These are phyloP conservation scores for Eucalyptus viminalis DNA, from an alignment of 345 rosid genomes.

Conservation along the genomic window DNA sequence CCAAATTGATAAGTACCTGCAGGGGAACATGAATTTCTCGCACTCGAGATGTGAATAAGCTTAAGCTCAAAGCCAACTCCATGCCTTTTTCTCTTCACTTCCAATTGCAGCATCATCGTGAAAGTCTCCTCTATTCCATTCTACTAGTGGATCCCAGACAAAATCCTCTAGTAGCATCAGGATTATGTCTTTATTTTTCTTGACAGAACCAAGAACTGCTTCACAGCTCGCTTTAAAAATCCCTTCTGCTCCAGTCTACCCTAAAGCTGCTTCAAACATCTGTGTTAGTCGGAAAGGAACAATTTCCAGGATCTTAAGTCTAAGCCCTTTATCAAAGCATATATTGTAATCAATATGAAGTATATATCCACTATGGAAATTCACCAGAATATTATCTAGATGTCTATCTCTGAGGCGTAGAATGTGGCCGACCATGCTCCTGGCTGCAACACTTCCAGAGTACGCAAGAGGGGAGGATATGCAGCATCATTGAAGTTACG, in stretches of 20 bases:
- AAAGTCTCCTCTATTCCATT: conserved; percentile 92
- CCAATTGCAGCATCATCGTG: conserved; percentile 95
- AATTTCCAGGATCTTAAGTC: conserved; percentile 82
- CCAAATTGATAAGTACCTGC: conserved; percentile 38
- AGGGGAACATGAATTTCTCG: conserved; percentile 88
- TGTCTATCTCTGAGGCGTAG: conserved; percentile 87
- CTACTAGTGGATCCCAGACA: conserved; percentile 92
- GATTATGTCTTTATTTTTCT: conserved; percentile 70
- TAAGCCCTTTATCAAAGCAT: conserved; percentile 89
- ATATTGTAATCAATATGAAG: conserved; percentile 90
- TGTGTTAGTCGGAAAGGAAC: conserved; percentile 90
- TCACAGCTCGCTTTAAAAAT: conserved; percentile 71
- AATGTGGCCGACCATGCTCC: conserved; percentile 92
- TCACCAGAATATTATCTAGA: conserved; percentile 81
- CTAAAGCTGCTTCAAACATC: conserved; percentile 74
- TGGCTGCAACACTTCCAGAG: conserved; percentile 84
- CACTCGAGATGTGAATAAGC: conserved; percentile 84
- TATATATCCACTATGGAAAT: conserved; percentile 82
- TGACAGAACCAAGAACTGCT: conserved; percentile 60
- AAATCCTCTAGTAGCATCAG: conserved; percentile 86
- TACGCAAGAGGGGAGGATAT: conserved; percentile 22
- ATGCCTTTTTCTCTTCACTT: conserved; percentile 95
- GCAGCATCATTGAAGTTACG: neutral
- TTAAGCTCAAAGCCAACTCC: conserved; percentile 95
- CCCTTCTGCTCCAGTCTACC: conserved; percentile 85